phyloP scores from a whole-genome alignment of 202 grass and related monocot genomes.

The Dendrocalamus latiflorus region DNA sequence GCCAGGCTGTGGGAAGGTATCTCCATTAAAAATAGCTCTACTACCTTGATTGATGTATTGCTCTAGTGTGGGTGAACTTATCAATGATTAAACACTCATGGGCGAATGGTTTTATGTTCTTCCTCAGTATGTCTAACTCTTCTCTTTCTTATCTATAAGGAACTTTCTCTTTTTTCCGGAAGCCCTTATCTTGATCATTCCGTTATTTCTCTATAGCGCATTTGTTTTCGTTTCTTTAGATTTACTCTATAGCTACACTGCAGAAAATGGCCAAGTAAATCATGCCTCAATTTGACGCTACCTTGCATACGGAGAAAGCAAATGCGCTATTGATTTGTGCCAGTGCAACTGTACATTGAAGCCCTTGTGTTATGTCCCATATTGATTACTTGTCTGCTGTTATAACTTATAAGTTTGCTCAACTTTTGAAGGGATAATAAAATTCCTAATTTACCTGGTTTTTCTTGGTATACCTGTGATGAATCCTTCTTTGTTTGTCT shows the following conservation, averaged over 20 bases:
- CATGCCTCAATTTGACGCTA: neutral
- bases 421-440: neutral
- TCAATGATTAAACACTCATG: neutral
- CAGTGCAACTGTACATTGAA: neutral
- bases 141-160: neutral
- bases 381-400: neutral
- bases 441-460: neutral
- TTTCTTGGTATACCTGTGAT: neutral
- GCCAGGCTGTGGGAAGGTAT: conserved; percentile 91
- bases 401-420: neutral
- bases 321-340: neutral
- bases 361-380: neutral
- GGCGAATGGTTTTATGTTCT: neutral
- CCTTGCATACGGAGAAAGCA: neutral
- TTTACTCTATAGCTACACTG: neutral
- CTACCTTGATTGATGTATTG: neutral
- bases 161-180: neutral
- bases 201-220: neutral
- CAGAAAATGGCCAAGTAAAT: neutral
- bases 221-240: neutral
- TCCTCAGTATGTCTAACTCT: neutral
- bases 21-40: neutral
- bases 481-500: neutral
- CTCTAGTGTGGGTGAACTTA: neutral
- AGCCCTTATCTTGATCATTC: neutral